Evolutionary conservation across 2,329 filamentous ascomycete genomes (phyloP), one percentile per base, ranked within the genome.

Genomic region (Fusarium longipes): DNA sequence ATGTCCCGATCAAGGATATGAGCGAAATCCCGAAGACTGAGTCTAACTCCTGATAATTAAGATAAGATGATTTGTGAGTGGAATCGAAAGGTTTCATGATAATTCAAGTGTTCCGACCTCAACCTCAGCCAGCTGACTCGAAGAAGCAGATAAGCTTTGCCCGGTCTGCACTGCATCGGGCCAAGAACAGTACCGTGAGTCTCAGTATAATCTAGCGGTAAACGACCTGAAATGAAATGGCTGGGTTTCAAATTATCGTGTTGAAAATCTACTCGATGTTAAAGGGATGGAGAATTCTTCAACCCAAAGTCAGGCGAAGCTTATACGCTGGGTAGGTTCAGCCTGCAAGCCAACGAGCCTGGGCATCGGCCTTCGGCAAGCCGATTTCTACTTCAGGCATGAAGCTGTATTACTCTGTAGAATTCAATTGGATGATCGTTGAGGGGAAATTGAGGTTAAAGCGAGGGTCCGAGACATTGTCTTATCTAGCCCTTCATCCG

Each of bases 381-480:
- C 17, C 8, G 11, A 7, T 25, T 33, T 58, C 25, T 6, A 20
- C 12, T 11, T 15, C 3, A 50, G 51, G 40, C 22, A 63, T 58
- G 60, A 35, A 8, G 5, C 15, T n/a, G 39, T 2, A 2, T 5
- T 14, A 17, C 9, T 10, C 1, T 14, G 9, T 15, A 15, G 8
- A 4, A n/a, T 20, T 3, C 15, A 12, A 47, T 57, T 63, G 58
- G 58, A 3, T n/a, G 10, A 5, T n/a, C 17, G 1, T 1, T 3
- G 33, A 57, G 39, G 33, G 25, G 22, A 40, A 12, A 18, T 7
- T 24, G 29, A 29, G n/a, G 14, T 48, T 62, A 49, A 43, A 29
- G 33, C 47, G 65, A 68, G 25, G 48, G 35, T 10, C 65, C 65
- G 65, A 68, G 65, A 68, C 65, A 68, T 33, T 62, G 42, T 62